Evolutionary conservation across 2,329 filamentous ascomycete genomes (phyloP), one percentile per base, ranked within the genome.

Genomic region (Camillea tinctor): DNA sequence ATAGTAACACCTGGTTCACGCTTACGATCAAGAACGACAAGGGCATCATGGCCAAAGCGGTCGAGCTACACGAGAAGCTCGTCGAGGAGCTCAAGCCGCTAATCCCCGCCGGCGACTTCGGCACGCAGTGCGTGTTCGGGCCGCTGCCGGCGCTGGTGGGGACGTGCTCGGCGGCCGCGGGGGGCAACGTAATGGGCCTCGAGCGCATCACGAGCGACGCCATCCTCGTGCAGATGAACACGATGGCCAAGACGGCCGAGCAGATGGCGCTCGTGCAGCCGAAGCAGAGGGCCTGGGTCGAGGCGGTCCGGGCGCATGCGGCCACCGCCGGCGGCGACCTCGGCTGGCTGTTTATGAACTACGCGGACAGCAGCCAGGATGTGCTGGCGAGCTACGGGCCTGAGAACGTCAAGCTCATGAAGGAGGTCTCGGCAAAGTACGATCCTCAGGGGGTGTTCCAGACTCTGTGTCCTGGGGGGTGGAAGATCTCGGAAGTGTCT

Each of bases 1-100:
- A 21, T n/a, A 72, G 69, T 49, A 72, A 74, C 51, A 68, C 69
- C 1, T 79, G 76, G 76, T 76, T 74, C 63, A 75, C 75, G 0
- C 58, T 69, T 7, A 66, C 72, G 0, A 73, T 77, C 62, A 73
- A 75, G 55, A 77, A 77, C 58, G 72, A 77, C 53, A 66, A 70
- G 0, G 68, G 69, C 19, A 69, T 77, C 7, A 66, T 79, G 20
- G 60, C 66, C 26, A 74, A 75, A 50, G 72, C 73, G 4, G 66
- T 68, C 1, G 67, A 73, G 0, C 69, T 72, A 56, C 74, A 74
- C 62, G 63, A 70, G n/a, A 50, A 63, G 17, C 64, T 78, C 11
- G 71, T 69, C 56, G 48, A 62, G 20, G 61, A 69, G 11, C 66
- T 72, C 1, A 68, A 72, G 60, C 59, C 55, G 2, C 58, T 65